Percentiles rank a stretch among this genome's conserved stretches.
Evolutionary conservation across 2,329 filamentous ascomycete species (phyloP).

Genomic region (Claviceps capensis): DNA sequence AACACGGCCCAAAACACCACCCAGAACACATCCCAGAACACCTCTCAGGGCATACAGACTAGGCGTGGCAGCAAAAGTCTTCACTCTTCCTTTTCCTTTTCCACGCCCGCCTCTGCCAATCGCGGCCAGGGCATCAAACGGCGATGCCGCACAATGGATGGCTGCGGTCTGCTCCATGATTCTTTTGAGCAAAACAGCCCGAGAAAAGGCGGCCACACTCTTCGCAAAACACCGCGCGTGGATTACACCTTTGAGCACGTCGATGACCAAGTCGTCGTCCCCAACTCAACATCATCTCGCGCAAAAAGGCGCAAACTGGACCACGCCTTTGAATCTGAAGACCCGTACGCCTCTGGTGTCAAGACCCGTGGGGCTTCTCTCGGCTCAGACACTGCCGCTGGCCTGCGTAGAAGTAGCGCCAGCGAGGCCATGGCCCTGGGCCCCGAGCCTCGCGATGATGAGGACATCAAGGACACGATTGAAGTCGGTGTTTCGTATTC

Average conservation of each 20-base stretch:
- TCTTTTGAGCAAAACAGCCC: constrained; percentile 36
- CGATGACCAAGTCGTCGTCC: constrained; percentile 30
- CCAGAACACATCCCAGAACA: background rate
- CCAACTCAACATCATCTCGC: constrained; percentile 22
- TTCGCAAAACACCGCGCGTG: constrained; percentile 41
- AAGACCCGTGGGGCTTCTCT: constrained; percentile 25
- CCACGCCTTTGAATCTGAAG: constrained; percentile 21
- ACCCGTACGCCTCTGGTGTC: constrained; percentile 14
- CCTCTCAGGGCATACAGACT: background rate
- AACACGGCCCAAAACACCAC: constrained; percentile 13
- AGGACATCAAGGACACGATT: constrained; percentile 43
- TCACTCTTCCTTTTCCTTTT: constrained; percentile 24
- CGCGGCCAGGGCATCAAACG: constrained; percentile 23
- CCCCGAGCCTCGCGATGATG: constrained; percentile 25
- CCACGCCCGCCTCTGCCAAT: constrained; percentile 15
- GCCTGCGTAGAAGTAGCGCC: constrained; percentile 21
- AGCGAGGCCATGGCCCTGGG: constrained; percentile 23
- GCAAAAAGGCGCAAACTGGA: constrained; percentile 24
- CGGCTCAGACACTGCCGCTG: constrained; percentile 20
- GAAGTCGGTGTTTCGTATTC: constrained; percentile 34
- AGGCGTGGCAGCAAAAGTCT: constrained; percentile 22
- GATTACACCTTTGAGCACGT: constrained; percentile 43
- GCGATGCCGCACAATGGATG: constrained; percentile 31
- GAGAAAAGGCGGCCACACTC: constrained; percentile 44
- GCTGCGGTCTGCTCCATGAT: constrained; percentile 18